Evolutionary conservation across 2,329 filamentous ascomycete genomes (phyloP), one percentile per base, ranked within the genome.

Genomic region (Penicillium sumatraense): DNA sequence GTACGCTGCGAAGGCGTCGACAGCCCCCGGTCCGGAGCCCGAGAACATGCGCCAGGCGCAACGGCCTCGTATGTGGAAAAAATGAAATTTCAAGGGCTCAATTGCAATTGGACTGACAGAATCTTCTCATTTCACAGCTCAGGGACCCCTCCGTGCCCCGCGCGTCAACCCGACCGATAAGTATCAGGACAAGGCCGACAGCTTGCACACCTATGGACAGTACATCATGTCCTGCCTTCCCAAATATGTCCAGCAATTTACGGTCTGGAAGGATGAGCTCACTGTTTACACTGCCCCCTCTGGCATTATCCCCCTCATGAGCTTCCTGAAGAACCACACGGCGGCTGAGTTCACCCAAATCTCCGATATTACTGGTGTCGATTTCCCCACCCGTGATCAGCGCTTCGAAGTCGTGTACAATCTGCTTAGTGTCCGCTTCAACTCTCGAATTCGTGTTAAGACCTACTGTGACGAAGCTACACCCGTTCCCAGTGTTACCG

Each of bases 361-460:
- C 69, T 90, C 89, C 72, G 90, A 93, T 73, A 90, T 99, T 73
- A 98, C 95, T 5, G 93, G 89, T 36, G 92, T 96, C 71, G 95
- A 99, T 78, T 99, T 92, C 80, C 95, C 95, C 33, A 97, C 93
- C 61, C 89, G 92, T 72, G 90, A 96, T 75, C 88, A 97, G 79
- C 91, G 95, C 58, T 99, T 99, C 78, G 95, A 99, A 81, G 84
- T 99, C 59, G 93, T 99, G 65, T 99, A 99, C 85, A 97, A 99
- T 80, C 79, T 99, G 64, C 88, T 99, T 60, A 96, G 90, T 65
- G 89, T 99, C 68, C 89, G 95, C 64, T 92, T 98, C 82, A 99
- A 99, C 80, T 89, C 93, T 51, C 90, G 95, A 65, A 95, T 99
- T 76, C 87, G 95, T 58, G 92, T 99, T 72, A 99, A 99, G 87